phyloP scores from a whole-genome alignment of 23 red algal genomes.

The Gracilaria domingensis region DNA sequence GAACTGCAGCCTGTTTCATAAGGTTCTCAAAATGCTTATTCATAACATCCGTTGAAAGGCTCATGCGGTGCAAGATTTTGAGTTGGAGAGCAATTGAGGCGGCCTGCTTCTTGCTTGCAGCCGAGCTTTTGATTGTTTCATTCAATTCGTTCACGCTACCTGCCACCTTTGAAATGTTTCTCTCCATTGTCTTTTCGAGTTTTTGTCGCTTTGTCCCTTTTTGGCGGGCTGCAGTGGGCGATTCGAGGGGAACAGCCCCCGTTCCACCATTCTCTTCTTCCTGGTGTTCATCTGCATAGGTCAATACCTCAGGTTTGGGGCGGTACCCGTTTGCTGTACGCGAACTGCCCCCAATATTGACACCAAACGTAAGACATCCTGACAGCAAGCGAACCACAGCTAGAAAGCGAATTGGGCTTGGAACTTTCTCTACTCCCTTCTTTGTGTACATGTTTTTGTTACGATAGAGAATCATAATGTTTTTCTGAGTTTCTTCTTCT shows the following conservation, averaged over 20 bases:
- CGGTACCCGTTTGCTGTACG: background rate
- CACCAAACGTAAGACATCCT: slow-evolving; percentile 19
- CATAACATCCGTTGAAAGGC: background rate
- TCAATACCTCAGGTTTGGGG: no score
- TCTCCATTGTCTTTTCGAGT: background rate
- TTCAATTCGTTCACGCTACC: background rate
- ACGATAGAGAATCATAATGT: slow-evolving; percentile 14
- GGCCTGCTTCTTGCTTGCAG: slow-evolving; percentile 21
- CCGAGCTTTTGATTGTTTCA: background rate
- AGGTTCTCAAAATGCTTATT: background rate
- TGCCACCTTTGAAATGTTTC: background rate
- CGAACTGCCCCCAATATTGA: background rate
- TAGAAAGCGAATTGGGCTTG: background rate
- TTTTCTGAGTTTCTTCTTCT: background rate
- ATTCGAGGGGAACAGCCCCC: background rate
- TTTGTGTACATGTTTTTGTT: slow-evolving; percentile 18
- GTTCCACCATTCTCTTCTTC: background rate
- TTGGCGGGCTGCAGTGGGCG: background rate
- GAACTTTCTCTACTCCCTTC: background rate
- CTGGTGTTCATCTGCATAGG: background rate
- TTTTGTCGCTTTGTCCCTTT: slow-evolving; percentile 1
- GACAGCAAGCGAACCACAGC: background rate
- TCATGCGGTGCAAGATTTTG: slow-evolving; percentile 29
- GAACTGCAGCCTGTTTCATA: background rate
- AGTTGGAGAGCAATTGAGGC: slow-evolving; percentile 23